phyloP scores from a whole-genome alignment of 83 land plant species.

The Thuja plicata region DNA sequence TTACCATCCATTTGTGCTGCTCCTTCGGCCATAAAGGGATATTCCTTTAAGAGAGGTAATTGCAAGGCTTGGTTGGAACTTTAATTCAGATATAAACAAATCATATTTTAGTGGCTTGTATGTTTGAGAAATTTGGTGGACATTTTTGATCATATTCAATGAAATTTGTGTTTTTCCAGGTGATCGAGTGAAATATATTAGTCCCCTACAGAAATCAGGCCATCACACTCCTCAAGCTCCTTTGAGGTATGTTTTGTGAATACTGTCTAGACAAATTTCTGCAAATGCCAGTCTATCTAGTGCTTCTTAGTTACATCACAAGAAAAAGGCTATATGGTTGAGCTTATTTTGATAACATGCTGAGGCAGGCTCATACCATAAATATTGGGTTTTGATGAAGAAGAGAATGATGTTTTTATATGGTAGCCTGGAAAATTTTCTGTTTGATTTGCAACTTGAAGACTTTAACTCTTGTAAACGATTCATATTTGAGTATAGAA shows the following conservation, averaged over 20 bases:
- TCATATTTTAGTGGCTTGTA: neutral
- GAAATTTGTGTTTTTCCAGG: constrained; percentile 27
- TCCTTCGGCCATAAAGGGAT: constrained; percentile 26
- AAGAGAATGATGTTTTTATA: neutral
- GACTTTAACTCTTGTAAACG: neutral
- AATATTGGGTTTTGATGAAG: neutral
- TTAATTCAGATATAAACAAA: neutral
- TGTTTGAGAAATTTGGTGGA: neutral
- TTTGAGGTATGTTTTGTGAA: constrained; percentile 19
- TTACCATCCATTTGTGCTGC: constrained; percentile 16
- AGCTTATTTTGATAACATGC: neutral
- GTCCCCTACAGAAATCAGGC: constrained; percentile 26
- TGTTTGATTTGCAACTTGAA: neutral
- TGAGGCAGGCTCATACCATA: no score
- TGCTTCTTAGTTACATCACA: neutral
- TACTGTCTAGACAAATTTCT: neutral
- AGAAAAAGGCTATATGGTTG: neutral
- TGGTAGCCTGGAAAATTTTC: neutral
- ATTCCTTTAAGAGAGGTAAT: constrained; percentile 51
- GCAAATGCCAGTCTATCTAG: neutral
- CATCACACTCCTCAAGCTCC: constrained; percentile 20
- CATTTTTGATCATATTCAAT: neutral
- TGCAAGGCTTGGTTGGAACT: neutral
- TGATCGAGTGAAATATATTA: constrained; percentile 61
- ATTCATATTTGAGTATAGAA: neutral